Evolutionary conservation across 768 basidiomycete genomes (phyloP).

Genomic region (Mycena polygramma): DNA sequence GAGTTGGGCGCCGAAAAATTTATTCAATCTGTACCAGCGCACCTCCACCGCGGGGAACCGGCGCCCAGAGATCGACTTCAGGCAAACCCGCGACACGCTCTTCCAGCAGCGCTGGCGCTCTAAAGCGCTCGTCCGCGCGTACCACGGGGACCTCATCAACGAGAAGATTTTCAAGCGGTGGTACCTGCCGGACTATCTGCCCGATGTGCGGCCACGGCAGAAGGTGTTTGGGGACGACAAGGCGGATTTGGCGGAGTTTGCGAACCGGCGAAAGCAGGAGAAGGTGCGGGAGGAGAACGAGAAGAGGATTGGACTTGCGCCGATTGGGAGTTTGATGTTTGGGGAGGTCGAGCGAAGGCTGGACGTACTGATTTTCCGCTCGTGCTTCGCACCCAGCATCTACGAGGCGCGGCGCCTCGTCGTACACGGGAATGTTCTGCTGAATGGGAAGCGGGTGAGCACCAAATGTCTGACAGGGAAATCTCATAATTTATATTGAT

Average conservation of each 20-base stretch:
- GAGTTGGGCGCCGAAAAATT: constrained; percentile 92
- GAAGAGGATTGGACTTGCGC: constrained; percentile 76
- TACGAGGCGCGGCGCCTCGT: constrained; percentile 92
- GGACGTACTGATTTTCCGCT: constrained; percentile 92
- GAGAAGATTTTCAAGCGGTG: constrained; percentile 95
- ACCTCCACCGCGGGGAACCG: constrained; percentile 62
- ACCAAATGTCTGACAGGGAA: background rate
- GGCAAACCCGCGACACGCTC: constrained; percentile 67
- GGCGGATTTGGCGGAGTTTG: constrained; percentile 67
- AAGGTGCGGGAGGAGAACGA: constrained; percentile 64
- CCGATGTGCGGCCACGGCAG: constrained; percentile 82
- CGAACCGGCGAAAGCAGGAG: constrained; percentile 64
- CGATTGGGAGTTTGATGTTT: constrained; percentile 97
- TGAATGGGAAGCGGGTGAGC: constrained; percentile 92
- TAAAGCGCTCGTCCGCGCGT: constrained; percentile 89
- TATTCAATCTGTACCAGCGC: constrained; percentile 91
- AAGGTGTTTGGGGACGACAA: constrained; percentile 60
- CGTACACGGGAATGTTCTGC: constrained; percentile 85
- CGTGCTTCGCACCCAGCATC: constrained; percentile 89
- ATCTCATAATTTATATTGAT: constrained; percentile 16
- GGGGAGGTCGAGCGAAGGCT: constrained; percentile 93
- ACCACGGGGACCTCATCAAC: constrained; percentile 95
- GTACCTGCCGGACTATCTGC: constrained; percentile 91
- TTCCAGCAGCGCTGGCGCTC: constrained; percentile 94
- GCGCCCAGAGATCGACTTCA: constrained; percentile 69